Percentiles rank a stretch among this genome's conserved stretches.
Evolutionary conservation across 129 eudicot genomes (phyloP).

Genomic region (Sambucus nigra): DNA sequence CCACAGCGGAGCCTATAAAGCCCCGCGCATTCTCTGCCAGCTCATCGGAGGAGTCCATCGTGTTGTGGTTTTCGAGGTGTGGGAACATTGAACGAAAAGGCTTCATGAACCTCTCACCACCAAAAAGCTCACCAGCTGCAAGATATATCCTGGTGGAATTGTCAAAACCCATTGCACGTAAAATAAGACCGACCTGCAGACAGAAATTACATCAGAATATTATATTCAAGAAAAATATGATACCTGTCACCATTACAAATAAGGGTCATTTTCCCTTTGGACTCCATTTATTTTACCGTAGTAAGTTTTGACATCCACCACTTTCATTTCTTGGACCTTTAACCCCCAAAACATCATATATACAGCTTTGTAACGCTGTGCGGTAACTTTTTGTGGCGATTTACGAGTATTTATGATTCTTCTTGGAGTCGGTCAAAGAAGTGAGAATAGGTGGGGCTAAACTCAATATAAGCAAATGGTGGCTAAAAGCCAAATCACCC

Average conservation of each 20-base stretch:
- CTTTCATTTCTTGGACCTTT: too few relatives aligned
- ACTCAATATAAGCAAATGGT: too few relatives aligned
- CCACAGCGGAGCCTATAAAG: conserved; percentile 88
- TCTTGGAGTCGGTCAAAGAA: too few relatives aligned
- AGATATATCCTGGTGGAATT: conserved; percentile 87
- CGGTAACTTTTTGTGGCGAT: too few relatives aligned
- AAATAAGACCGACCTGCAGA: conserved; percentile 77
- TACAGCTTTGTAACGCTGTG: too few relatives aligned
- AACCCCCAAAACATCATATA: too few relatives aligned
- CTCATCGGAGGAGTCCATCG: conserved; percentile 64
- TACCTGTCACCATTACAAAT: too few relatives aligned
- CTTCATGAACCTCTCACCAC: conserved; percentile 89
- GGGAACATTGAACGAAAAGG: conserved; percentile 83
- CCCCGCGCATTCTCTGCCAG: conserved; percentile 63
- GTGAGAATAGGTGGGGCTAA: too few relatives aligned
- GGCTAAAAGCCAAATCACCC: too few relatives aligned
- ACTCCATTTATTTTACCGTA: too few relatives aligned
- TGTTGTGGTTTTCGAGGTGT: conserved; percentile 69
- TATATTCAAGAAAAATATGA: not conserved
- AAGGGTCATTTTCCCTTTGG: not conserved
- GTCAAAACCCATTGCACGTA: conserved; percentile 82
- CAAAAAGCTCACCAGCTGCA: conserved; percentile 90
- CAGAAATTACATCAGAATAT: conserved; percentile 9
- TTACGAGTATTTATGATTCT: too few relatives aligned
- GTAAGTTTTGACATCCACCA: too few relatives aligned